Conservation (phyloP, 2,329 filamentous ascomycete genomes). For the Paracorniculantispora psalliotae region DNA sequence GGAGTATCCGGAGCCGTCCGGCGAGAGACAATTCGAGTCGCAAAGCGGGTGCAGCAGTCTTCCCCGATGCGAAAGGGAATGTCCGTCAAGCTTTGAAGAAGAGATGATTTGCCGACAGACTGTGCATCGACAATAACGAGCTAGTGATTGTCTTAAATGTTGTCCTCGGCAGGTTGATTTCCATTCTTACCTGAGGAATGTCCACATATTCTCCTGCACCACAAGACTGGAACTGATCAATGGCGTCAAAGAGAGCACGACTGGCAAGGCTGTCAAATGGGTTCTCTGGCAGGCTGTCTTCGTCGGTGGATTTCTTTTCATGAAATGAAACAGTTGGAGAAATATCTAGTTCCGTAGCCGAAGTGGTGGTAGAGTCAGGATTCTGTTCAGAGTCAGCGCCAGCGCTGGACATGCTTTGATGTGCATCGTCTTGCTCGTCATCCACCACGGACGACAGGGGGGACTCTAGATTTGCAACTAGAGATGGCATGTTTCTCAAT, state of each 20-base stretch:
- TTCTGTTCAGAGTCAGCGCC: not conserved
- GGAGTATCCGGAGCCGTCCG: constrained; percentile 24
- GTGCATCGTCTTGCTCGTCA: not conserved
- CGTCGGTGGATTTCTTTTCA: not conserved
- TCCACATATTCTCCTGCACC: constrained; percentile 26
- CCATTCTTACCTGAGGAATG: constrained; percentile 29
- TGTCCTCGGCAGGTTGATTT: not conserved
- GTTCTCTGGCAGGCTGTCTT: constrained; percentile 20
- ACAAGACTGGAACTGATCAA: constrained; percentile 31
- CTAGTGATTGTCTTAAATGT: constrained; percentile 20
- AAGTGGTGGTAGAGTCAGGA: not conserved
- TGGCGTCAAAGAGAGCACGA: constrained; percentile 31
- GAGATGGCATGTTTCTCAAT: not conserved
- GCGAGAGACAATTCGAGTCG: constrained; percentile 33
- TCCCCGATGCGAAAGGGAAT: constrained; percentile 32
- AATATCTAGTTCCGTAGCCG: not conserved
- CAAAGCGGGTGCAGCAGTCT: constrained; percentile 32
- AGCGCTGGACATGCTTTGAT: not conserved
- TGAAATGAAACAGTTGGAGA: not conserved
- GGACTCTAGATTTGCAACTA: not conserved
- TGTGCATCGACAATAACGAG: constrained; percentile 34
- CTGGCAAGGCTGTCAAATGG: constrained; percentile 32
- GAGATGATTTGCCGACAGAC: constrained; percentile 34
- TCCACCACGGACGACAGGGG: not conserved
- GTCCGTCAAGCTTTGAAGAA: constrained; percentile 32